Evolutionary conservation across 129 eudicot species (phyloP), one percentile per base, ranked within the genome.

Genomic region (Flaveria sonorensis): DNA sequence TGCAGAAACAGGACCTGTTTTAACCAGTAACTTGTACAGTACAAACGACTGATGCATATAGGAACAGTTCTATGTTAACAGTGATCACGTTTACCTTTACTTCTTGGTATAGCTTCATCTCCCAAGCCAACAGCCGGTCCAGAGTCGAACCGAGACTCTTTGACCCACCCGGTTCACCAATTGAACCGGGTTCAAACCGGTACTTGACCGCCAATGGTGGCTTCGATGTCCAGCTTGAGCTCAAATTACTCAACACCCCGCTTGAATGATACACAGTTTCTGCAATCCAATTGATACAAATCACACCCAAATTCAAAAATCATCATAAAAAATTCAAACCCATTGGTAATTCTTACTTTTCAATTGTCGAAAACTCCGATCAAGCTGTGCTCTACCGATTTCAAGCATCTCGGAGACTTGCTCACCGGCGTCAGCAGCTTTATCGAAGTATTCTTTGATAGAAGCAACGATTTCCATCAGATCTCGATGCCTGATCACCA

Each of bases 161-260:
- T 9, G 90, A 76, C 19, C 89, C 83, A 7, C 90, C 92, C 10
- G 92, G 78, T 68, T 83, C 87, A 71, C 85, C 94, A 23, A 89
- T 80, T 24, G 94, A 85, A 78, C 84, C 73, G 2, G 96, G 93
- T 47, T 94, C 99, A 15, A 91, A 88, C 86, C 83, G 84, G 78
- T 94, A 94, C 86, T 94, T 94, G 10, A 94, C 90, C 0, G 97
- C 92, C 92, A 94, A 85, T 6, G 99, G 99, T 13, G 99, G 99
- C 82, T 91, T 94, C 2, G 99, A 94, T 45, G 93, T 91, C 99
- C 99, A 94, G 82, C 83, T 91, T n/a, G 99, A 94, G 76, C 99
- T 94, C 87, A 94, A 79, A 85, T 83, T 94, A 72, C 94, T 91
- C 72, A 94, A 86, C 82, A 94, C 76, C 60, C 99, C 97, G 74